Percentiles rank a stretch among this genome's conserved stretches.
Evolutionary conservation across 345 rosid genomes (phyloP).

Genomic region (Camelina sativa): DNA sequence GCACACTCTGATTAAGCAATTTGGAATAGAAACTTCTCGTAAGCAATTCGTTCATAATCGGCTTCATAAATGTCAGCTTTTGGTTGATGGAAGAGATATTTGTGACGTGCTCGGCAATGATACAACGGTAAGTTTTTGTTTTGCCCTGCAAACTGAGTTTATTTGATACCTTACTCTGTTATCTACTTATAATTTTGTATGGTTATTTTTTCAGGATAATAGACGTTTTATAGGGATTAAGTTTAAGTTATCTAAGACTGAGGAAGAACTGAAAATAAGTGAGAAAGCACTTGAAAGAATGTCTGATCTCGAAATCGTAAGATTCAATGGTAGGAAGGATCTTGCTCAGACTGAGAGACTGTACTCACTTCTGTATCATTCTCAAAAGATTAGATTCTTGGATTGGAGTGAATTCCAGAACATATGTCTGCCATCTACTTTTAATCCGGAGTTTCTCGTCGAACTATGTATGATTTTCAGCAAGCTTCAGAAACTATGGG

Average conservation of each 20-base stretch:
- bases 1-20: constrained; percentile 37
- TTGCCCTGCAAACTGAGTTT: too few species aligned
- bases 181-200: too few species aligned
- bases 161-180: too few species aligned
- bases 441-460: neutral
- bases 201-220: too few species aligned
- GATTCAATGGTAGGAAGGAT: neutral
- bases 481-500: too few species aligned
- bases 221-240: too few species aligned
- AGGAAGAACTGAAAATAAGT: neutral
- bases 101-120: neutral
- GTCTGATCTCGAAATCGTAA: constrained; percentile 26
- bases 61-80: constrained; percentile 1
- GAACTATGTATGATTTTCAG: too few species aligned
- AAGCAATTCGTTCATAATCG: constrained; percentile 1
- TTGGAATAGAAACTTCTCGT: constrained; percentile 24
- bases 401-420: neutral
- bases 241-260: too few species aligned
- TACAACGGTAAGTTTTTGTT: constrained; percentile 7
- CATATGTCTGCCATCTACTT: constrained; percentile 22
- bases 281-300: constrained; percentile 10
- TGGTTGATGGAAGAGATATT: constrained; percentile 21
- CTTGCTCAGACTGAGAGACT: neutral
- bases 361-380: neutral
- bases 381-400: neutral